Evolutionary conservation across 352 stramenopile genomes (phyloP).

Genomic region (Pythium coloratum): DNA sequence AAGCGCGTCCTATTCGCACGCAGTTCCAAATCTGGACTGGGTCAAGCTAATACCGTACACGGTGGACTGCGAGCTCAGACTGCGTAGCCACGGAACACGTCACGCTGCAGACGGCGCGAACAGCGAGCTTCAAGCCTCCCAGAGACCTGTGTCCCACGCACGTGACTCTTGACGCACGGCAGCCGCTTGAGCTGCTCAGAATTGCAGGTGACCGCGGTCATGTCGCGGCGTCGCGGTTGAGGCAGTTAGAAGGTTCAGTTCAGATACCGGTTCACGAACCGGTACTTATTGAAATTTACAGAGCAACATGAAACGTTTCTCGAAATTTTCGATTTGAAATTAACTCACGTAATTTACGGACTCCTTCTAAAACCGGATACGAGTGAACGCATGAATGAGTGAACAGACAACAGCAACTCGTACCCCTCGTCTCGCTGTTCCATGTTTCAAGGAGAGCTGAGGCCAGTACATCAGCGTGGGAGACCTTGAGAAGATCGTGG

Average conservation of each 20-base stretch:
- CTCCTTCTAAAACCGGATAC: slow-evolving; percentile 6
- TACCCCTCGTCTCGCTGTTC: no score
- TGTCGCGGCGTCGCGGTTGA: slow-evolving; percentile 5
- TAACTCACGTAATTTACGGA: neutral
- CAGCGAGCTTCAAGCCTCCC: neutral
- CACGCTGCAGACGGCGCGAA: neutral
- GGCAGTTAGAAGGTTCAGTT: slow-evolving; percentile 9
- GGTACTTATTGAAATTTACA: neutral
- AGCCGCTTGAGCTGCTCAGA: neutral
- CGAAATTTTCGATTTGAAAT: no score
- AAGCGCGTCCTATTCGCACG: neutral
- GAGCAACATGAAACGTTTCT: neutral
- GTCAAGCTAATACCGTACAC: neutral
- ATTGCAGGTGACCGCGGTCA: slow-evolving; percentile 4
- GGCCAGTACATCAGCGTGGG: no score
- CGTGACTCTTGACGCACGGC: neutral
- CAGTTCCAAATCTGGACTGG: neutral
- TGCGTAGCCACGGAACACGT: neutral
- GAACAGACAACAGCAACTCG: neutral
- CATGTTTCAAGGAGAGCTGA: no score
- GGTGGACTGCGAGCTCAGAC: neutral
- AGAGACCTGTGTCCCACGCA: slow-evolving; percentile 2
- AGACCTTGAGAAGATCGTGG: no score
- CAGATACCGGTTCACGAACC: neutral
- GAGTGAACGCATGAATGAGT: slow-evolving; percentile 1